phyloP scores from a whole-genome alignment of 768 basidiomycete genomes.

The Agrocybe praecox region DNA sequence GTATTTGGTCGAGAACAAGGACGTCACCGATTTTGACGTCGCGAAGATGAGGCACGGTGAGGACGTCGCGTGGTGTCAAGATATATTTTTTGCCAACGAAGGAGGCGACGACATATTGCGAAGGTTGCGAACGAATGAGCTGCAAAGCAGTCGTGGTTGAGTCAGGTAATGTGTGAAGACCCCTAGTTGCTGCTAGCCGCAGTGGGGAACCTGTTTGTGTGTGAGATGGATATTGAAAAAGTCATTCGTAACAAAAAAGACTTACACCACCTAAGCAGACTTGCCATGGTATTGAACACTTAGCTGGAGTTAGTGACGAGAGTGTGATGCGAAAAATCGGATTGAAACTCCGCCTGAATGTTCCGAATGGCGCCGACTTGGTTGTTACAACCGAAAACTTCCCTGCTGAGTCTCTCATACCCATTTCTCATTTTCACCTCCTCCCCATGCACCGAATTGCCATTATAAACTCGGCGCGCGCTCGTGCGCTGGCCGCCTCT shows the following conservation, averaged over 20 bases:
- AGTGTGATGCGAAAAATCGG: conserved; percentile 22
- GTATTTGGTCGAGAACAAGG: conserved; percentile 80
- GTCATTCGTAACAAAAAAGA: background rate
- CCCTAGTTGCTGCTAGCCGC: conserved; percentile 6
- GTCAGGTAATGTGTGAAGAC: conserved; percentile 21
- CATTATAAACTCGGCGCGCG: conserved; percentile 82
- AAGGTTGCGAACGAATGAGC: conserved; percentile 88
- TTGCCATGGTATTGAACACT: conserved; percentile 26
- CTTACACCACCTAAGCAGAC: conserved; percentile 34
- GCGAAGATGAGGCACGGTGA: conserved; percentile 91
- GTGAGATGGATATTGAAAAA: background rate
- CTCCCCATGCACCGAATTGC: conserved; percentile 80
- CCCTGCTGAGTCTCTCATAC: conserved; percentile 33
- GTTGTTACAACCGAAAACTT: conserved; percentile 43
- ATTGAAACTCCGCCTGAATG: conserved; percentile 44
- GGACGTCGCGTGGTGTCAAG: conserved; percentile 85
- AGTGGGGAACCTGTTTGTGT: conserved; percentile 6
- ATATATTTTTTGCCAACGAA: conserved; percentile 89
- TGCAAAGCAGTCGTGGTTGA: conserved; percentile 68
- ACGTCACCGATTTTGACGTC: conserved; percentile 86
- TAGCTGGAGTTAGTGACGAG: conserved; percentile 9
- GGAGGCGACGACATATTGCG: conserved; percentile 89
- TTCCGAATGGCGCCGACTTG: conserved; percentile 51
- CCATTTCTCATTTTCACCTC: conserved; percentile 46
- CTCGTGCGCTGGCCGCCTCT: conserved; percentile 68